Evolutionary conservation across 805 yeast genomes (phyloP), one percentile per base, ranked within the genome.

Genomic region (Lipomyces lipofer): DNA sequence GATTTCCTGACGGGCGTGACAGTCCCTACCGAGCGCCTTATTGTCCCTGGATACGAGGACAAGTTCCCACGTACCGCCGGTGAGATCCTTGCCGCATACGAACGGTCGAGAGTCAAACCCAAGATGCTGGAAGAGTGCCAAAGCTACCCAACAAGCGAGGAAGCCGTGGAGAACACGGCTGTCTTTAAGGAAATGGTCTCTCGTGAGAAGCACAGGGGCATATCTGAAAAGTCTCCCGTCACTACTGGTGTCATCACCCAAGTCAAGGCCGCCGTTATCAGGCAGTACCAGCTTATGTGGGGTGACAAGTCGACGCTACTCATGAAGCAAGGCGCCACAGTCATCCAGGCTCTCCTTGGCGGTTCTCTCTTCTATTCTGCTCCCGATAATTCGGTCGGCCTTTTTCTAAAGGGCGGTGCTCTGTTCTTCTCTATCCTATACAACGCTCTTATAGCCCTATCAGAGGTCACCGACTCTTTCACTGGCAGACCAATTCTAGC

Each of bases 381-480:
- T 51, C 69, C 70, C 8, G 60, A 64, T 21, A 71, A 73, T 13
- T 77, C 83, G 1, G 68, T 69, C 8, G 78, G 81, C 15, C 76
- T 80, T 55, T 80, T 73, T 65, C 74, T 74, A 47, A 71, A 83
- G 68, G 81, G 81, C 62, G 81, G 82, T 8, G 70, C 79, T 33
- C 68, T 78, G 70, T 79, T 78, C 66, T 78, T 78, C 62, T 74
- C 82, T 21, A 70, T 82, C 8, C 71, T 85, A 59, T 82, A 80
- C 66, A 83, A 81, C 66, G 83, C 85, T 10, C 78, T 83, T 68
- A 70, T 81, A 25, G 74, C 86, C 3, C 72, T 83, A 62, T 78
- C 83, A 59, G 87, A 83, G 65, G 78, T 77, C 38, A 66, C 75
- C 46, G 69, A 71, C 43, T 67, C 78, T 64, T 74, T 81, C 62